These are phyloP conservation scores for Ophiostoma populinum DNA, from an alignment of 2,329 filamentous ascomycete species.

Conservation along the genomic window DNA sequence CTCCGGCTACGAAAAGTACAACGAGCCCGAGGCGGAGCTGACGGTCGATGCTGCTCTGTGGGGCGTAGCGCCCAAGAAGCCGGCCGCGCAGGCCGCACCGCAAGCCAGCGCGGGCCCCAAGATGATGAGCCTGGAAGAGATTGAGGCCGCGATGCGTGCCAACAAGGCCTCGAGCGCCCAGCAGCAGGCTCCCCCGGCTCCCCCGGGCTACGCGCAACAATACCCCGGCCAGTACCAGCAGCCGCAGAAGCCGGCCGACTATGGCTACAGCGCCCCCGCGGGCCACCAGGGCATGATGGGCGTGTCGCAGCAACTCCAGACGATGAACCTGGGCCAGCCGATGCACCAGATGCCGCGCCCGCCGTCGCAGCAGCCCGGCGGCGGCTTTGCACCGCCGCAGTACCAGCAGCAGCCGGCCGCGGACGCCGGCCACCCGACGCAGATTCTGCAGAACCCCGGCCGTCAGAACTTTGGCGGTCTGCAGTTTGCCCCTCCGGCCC, in stretches of 20 bases:
- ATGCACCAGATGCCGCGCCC: conserved; percentile 40
- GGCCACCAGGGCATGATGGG: conserved; percentile 7
- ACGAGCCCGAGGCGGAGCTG: conserved; percentile 73
- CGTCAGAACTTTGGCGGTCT: conserved; percentile 26
- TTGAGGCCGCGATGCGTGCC: conserved; percentile 78
- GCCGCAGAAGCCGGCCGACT: conserved; percentile 9
- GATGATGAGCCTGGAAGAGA: conserved; percentile 91
- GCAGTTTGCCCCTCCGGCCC: conserved; percentile 15
- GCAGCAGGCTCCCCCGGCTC: conserved; percentile 18
- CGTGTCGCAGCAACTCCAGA: conserved; percentile 1
- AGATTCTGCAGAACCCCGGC: conserved; percentile 68
- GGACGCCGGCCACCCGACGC: conserved; percentile 40
- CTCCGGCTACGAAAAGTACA: conserved; percentile 84
- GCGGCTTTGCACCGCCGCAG: conserved; percentile 17
- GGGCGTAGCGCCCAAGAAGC: conserved; percentile 55
- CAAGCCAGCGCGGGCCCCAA: conserved; percentile 35
- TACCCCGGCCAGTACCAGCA: conserved; percentile 12
- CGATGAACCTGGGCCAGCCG: conserved; percentile 21
- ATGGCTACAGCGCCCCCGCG: conserved; percentile 6
- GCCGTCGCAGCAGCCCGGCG: conserved; percentile 24
- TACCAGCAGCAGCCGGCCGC: conserved; percentile 12
- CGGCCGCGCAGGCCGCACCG: conserved; percentile 16
- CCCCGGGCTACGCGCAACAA: conserved; percentile 13
- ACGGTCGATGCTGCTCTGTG: conserved; percentile 88
- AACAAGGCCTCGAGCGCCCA: conserved; percentile 32